phyloP scores from a whole-genome alignment of 2,329 filamentous ascomycete genomes.

The Sarocladiaceae sp. region DNA sequence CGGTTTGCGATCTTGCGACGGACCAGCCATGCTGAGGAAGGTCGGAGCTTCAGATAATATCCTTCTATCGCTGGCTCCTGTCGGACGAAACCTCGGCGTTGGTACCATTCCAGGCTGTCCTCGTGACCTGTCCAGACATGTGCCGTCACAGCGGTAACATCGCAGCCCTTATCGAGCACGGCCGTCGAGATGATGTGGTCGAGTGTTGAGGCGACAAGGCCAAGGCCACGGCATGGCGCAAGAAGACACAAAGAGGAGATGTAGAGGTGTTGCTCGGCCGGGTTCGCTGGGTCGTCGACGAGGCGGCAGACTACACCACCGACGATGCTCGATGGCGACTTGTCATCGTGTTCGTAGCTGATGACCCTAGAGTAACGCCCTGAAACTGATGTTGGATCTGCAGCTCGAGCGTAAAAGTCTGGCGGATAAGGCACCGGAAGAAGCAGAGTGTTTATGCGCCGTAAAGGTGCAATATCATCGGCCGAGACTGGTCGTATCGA shows the following conservation, averaged over 20 bases:
- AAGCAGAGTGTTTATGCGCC: conserved; percentile 61
- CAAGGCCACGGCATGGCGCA: conserved; percentile 57
- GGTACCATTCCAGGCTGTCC: conserved; percentile 61
- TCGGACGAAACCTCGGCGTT: conserved; percentile 49
- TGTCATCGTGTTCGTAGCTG: conserved; percentile 45
- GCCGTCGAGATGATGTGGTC: conserved; percentile 44
- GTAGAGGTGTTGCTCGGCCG: conserved; percentile 42
- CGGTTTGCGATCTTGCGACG: conserved; percentile 35
- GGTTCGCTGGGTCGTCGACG: conserved; percentile 23
- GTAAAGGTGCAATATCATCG: conserved; percentile 52
- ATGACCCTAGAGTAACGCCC: conserved; percentile 57
- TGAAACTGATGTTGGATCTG: conserved; percentile 43
- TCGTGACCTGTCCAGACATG: conserved; percentile 67
- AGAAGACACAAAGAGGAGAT: conserved; percentile 61
- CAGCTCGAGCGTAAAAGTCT: conserved; percentile 55
- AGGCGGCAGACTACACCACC: conserved; percentile 61
- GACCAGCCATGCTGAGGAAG: conserved; percentile 59
- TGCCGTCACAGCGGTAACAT: conserved; percentile 49
- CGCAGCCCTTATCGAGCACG: conserved; percentile 27
- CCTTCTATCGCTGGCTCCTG: conserved; percentile 38
- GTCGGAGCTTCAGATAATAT: conserved; percentile 60
- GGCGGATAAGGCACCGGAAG: conserved; percentile 62
- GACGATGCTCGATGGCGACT: conserved; percentile 44
- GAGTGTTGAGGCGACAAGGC: conserved; percentile 54
- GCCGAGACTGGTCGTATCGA: conserved; percentile 46